Evolutionary conservation across 768 basidiomycete species (phyloP).

Genomic region (Suillus americanus): DNA sequence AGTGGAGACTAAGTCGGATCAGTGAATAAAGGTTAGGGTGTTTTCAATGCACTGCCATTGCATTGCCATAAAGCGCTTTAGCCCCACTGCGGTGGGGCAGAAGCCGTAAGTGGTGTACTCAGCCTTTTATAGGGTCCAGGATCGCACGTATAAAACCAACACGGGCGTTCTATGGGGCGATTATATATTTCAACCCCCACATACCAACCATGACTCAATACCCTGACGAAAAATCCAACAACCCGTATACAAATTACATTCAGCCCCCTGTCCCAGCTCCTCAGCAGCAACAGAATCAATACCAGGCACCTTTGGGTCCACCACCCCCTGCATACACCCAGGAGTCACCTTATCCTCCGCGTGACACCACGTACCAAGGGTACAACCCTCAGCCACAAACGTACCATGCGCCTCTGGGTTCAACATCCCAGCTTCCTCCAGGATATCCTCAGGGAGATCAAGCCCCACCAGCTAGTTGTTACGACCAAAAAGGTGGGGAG

Average conservation of each 20-base stretch:
- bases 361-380: conserved; percentile 15
- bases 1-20: background rate
- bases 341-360: conserved; percentile 5
- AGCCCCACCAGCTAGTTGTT: conserved; percentile 8
- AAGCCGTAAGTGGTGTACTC: background rate
- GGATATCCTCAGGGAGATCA: conserved; percentile 1
- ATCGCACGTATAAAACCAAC: background rate
- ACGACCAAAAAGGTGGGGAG: conserved; percentile 9
- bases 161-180: background rate
- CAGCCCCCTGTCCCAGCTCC: conserved; percentile 4
- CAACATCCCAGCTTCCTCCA: conserved; percentile 7
- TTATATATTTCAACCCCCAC: background rate
- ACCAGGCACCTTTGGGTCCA: conserved; percentile 8
- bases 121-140: no score
- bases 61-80: background rate
- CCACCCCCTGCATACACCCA: conserved; percentile 14
- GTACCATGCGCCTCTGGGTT: conserved; percentile 1
- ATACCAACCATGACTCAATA: conserved; percentile 18
- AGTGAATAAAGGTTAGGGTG: no score
- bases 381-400: conserved; percentile 10
- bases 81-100: background rate
- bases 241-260: conserved; percentile 16
- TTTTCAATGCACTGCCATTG: no score
- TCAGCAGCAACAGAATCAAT: conserved; percentile 9
- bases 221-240: conserved; percentile 26